Evolutionary conservation across 805 yeast species (phyloP).

Genomic region (Starmerella floricola): DNA sequence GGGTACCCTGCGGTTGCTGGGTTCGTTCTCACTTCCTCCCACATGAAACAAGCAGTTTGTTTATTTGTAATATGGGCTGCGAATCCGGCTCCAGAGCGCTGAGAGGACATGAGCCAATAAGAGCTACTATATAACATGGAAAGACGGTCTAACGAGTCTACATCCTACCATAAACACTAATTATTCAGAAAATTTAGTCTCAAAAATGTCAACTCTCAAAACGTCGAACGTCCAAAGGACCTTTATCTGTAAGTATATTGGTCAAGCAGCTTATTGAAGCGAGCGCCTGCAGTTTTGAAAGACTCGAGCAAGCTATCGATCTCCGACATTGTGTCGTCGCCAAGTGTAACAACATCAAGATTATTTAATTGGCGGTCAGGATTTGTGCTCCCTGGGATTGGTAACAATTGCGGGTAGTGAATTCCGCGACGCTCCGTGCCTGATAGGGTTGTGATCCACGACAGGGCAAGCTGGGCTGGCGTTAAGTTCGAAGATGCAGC

Average conservation of each 20-base stretch:
- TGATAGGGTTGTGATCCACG: conserved; percentile 45
- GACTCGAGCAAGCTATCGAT: conserved; percentile 37
- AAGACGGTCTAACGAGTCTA: too few relatives aligned
- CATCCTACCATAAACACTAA: too few relatives aligned
- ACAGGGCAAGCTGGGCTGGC: conserved; percentile 56
- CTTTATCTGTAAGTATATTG: conserved; percentile 6
- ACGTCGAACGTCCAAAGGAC: too few relatives aligned
- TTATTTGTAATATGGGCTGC: too few relatives aligned
- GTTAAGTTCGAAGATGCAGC: conserved; percentile 39
- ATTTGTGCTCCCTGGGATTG: conserved; percentile 70
- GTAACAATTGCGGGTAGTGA: conserved; percentile 45
- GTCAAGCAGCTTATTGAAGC: conserved; percentile 33
- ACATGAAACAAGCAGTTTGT: too few relatives aligned
- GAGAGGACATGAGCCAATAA: too few relatives aligned
- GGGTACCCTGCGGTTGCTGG: too few relatives aligned
- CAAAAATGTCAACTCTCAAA: too few relatives aligned
- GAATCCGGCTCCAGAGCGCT: too few relatives aligned
- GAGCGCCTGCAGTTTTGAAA: conserved; percentile 42
- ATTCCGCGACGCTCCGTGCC: conserved; percentile 9
- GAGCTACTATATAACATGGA: too few relatives aligned
- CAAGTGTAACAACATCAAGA: conserved; percentile 34
- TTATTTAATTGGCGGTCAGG: conserved; percentile 52
- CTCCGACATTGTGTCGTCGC: conserved; percentile 44
- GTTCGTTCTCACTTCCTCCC: too few relatives aligned
- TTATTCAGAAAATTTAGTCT: too few relatives aligned